Base-by-base conservation (phyloP, 768 basidiomycete species). In the Russula dissimulans region DNA sequence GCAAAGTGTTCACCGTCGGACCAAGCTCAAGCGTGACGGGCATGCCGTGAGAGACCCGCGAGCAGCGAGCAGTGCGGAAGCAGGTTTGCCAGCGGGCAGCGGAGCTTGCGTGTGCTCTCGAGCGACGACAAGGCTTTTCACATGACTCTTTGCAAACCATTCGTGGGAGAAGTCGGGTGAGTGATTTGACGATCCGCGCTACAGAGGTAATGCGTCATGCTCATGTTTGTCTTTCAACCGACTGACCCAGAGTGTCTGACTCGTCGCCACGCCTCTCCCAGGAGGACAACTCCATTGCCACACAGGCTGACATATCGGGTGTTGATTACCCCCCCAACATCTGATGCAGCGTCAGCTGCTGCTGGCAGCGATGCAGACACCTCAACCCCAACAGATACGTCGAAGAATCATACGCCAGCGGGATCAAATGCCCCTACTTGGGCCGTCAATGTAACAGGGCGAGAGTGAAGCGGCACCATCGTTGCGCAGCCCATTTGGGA, bases 1-100 rank as follows among this genome's bases (percentile, higher is more conserved):
- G 86, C 65, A 88, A 89, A 69, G 93, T 91, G 0, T 89, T 95
- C 69, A 85, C 89, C 0, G 85, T 94, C 26, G 87, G 86, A 17
- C 89, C 92, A 4, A 87, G 85, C 66, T 77, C 86, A 0, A 84
- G 87, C 56, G 88, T 86, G 0, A 87, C 83, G 2, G 88, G 88
- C 1, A 71, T 84, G 61, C 86, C 85, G 15, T 74, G 88, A 54
- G 90, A 92, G 73, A 81, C 84, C 29, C 77, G 85, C 61, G 89
- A 91, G 69, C 86, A 89, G 67, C 74, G 89, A 9, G 75, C 82
- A 41, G 85, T 81, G 8, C 72, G 87, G 63, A 73, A 85, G 52
- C 76, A 79, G 61, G 79, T 84, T 67, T 74, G 83, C 48, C 84
- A 86, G 53, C 83, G 82, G 62, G 83, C 82, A 0, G 76, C 74